Conservation (phyloP, 352 stramenopile species). For the Pythium aquatile region DNA sequence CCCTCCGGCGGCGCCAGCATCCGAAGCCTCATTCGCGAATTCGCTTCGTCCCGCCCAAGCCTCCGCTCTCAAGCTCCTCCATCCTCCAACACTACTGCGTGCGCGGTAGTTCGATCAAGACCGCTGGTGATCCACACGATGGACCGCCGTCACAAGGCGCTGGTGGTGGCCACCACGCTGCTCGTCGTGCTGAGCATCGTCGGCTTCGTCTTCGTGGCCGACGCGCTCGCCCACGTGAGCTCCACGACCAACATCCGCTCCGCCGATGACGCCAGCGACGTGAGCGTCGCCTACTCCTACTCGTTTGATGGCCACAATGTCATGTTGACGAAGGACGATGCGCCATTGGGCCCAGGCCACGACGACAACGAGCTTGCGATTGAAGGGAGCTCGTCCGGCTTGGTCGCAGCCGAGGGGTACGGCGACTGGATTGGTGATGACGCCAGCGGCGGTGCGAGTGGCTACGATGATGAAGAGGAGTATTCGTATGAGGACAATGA, state of each 20-base stretch:
- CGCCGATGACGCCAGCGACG: neutral
- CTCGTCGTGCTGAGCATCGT: neutral
- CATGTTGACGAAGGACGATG: neutral
- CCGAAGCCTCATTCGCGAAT: neutral
- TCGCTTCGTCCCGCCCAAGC: neutral
- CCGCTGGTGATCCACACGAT: conserved; percentile 4
- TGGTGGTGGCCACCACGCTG: neutral
- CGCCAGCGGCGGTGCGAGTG: neutral
- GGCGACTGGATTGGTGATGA: neutral
- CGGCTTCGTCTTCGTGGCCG: neutral
- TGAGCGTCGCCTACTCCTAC: neutral
- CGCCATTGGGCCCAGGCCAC: neutral
- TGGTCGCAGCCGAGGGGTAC: neutral
- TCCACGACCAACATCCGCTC: neutral
- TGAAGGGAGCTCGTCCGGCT: neutral
- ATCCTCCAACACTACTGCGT: neutral
- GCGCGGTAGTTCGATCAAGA: neutral
- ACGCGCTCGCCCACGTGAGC: neutral
- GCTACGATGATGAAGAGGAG: neutral
- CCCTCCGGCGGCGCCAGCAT: neutral
- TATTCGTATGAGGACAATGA: neutral
- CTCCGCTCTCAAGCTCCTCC: neutral
- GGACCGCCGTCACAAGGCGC: neutral
- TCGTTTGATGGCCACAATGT: neutral
- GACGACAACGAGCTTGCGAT: neutral